These are phyloP conservation scores for Noccaea caerulescens DNA, from an alignment of 345 rosid species.

Conservation along the genomic window DNA sequence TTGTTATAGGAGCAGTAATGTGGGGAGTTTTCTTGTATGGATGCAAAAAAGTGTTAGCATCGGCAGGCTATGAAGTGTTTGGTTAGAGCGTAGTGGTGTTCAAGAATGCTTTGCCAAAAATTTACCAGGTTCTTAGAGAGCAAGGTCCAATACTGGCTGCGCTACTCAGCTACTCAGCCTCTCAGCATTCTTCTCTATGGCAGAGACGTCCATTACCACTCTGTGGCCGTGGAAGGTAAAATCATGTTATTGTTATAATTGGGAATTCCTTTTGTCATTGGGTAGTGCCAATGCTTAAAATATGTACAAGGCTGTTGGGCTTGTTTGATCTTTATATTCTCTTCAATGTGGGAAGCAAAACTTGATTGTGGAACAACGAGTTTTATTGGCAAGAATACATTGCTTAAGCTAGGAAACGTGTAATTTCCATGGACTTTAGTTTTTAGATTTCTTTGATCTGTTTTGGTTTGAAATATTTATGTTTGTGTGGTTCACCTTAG, in stretches of 20 bases:
- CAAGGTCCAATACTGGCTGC: constrained; percentile 78
- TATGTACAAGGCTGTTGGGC: background rate
- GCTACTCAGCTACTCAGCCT: constrained; percentile 69
- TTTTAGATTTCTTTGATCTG: constrained; percentile 18
- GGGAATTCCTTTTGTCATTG: background rate
- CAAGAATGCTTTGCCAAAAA: constrained; percentile 72
- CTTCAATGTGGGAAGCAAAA: background rate
- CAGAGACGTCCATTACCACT: constrained; percentile 90
- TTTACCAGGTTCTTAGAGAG: constrained; percentile 75
- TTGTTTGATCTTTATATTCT: constrained; percentile 23
- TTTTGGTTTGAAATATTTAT: constrained; percentile 39
- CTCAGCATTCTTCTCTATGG: constrained; percentile 94
- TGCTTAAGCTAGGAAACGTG: background rate
- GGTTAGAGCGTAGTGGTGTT: constrained; percentile 62
- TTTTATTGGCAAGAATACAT: constrained; percentile 10
- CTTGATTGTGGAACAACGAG: constrained; percentile 10
- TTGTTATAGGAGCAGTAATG: constrained; percentile 65
- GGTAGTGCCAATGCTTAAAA: constrained; percentile 9
- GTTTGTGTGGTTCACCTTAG: constrained; percentile 49
- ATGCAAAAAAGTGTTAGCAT: constrained; percentile 66
- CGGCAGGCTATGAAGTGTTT: constrained; percentile 69
- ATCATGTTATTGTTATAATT: background rate
- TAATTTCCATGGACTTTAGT: constrained; percentile 1
- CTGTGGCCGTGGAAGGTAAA: constrained; percentile 96
- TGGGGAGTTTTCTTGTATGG: constrained; percentile 65